These are phyloP conservation scores for Boletus eberwhitei DNA, from an alignment of 768 basidiomycete species.

Conservation along the genomic window DNA sequence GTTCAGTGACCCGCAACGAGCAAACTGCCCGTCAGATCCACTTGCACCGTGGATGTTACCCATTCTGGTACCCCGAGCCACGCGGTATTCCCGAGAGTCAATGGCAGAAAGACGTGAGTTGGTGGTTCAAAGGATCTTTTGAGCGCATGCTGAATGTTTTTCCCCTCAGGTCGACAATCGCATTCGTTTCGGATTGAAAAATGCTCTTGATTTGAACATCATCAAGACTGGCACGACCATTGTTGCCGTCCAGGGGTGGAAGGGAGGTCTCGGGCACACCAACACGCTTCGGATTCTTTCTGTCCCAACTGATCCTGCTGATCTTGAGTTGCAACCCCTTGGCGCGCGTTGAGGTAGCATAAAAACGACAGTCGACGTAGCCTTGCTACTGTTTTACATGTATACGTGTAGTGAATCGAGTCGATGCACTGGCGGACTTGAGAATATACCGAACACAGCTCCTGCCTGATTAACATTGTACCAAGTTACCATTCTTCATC, in stretches of 20 bases:
- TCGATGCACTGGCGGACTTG: neutral
- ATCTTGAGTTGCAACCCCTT: slow-evolving; percentile 69
- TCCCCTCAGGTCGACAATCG: slow-evolving; percentile 74
- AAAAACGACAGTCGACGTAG: slow-evolving; percentile 9
- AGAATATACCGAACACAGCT: neutral
- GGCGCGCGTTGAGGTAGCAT: slow-evolving; percentile 27
- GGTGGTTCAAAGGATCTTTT: neutral
- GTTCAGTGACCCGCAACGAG: slow-evolving; percentile 87
- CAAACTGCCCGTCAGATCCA: slow-evolving; percentile 97
- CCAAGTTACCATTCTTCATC: neutral
- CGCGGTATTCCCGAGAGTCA: slow-evolving; percentile 82
- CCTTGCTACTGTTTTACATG: slow-evolving; percentile 6
- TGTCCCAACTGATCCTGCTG: slow-evolving; percentile 78
- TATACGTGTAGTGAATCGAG: slow-evolving; percentile 1
- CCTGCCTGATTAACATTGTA: neutral
- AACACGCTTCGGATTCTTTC: slow-evolving; percentile 84
- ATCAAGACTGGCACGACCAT: slow-evolving; percentile 87
- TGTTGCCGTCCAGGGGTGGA: slow-evolving; percentile 99
- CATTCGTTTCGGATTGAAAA: slow-evolving; percentile 83
- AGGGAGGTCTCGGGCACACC: slow-evolving; percentile 94
- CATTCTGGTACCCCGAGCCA: slow-evolving; percentile 96
- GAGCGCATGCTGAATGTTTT: slow-evolving; percentile 8
- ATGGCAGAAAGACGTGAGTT: slow-evolving; percentile 94
- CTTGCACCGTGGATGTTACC: slow-evolving; percentile 94
- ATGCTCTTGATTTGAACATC: slow-evolving; percentile 78